Evolutionary conservation across 768 basidiomycete species (phyloP), one percentile per base, ranked within the genome.

Genomic region (Leccinum subtestaceum): DNA sequence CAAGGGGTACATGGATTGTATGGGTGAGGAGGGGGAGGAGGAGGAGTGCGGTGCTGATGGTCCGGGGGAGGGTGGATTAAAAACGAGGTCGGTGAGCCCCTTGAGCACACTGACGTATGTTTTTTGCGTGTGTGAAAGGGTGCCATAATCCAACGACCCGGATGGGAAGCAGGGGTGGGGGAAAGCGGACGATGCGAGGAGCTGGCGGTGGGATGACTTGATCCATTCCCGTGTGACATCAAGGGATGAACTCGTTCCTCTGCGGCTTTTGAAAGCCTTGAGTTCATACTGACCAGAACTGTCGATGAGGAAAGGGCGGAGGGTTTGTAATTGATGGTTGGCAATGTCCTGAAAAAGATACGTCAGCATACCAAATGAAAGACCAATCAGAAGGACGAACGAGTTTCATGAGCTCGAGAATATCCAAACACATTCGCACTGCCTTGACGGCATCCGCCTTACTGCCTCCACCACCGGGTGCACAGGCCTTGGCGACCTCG

Each of bases 331-430:
- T 75, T 96, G 95, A 75, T 96, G 95, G 71, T 97, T 97, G 27
- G 95, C 95, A 61, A 97, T 95, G 72, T 97, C 95, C 94, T 96
- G 67, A 45, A 68, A 27, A 68, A 27, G 29, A 61, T 61, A 62
- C 60, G 64, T 67, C 43, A 70, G 63, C 61, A 60, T 36, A 57
- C 13, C 46, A 51, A 60, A 60, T 11, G 63, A 58, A 52, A 61
- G 49, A 57, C 19, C 21, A 38, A 62, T 56, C 51, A 48, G 69
- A 56, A 34, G 60, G 46, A 83, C 91, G 68, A 68, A 91, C 94
- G 67, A 97, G 80, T 80, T 95, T 95, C 95, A 97, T 96, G 60
- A 95, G 82, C 76, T 96, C 95, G 40, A 95, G 78, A 61, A 96
- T 87, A 69, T 95, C 93, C 71, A 95, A 84, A 76, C 92, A 93